Conservation (phyloP, 768 basidiomycete species). For the Russula emetica region DNA sequence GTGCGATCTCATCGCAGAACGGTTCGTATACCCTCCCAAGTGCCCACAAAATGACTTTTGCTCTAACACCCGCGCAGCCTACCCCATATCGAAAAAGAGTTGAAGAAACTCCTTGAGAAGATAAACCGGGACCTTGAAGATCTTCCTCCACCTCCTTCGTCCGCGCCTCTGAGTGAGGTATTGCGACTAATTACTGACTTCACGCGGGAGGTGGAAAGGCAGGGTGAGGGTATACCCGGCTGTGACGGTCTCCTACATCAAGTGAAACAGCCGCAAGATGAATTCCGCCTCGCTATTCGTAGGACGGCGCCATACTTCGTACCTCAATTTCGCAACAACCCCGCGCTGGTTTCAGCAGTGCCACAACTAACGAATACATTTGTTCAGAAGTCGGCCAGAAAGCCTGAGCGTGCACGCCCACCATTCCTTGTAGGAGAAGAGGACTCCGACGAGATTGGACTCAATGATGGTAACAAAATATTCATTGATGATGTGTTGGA, state of each 20-base stretch:
- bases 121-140: slow-evolving; percentile 35
- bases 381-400: too few relatives aligned
- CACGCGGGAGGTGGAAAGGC: slow-evolving; percentile 29
- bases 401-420: background rate
- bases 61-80: slow-evolving; percentile 40
- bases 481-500: slow-evolving; percentile 52
- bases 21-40: slow-evolving; percentile 39
- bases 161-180: slow-evolving; percentile 56
- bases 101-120: slow-evolving; percentile 42
- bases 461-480: slow-evolving; percentile 32
- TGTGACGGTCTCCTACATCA: background rate
- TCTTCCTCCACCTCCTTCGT: slow-evolving; percentile 51
- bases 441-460: background rate
- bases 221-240: slow-evolving; percentile 2
- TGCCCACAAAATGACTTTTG: background rate
- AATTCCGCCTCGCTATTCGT: slow-evolving; percentile 10
- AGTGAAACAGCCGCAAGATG: slow-evolving; percentile 6
- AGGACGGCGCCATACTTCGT: slow-evolving; percentile 13
- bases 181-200: slow-evolving; percentile 47
- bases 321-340: background rate
- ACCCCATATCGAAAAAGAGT: slow-evolving; percentile 57
- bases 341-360: too few relatives aligned
- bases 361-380: too few relatives aligned
- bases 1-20: slow-evolving; percentile 56
- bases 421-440: slow-evolving; percentile 31